These are phyloP conservation scores for Fusarium aywerte DNA, from an alignment of 2,329 filamentous ascomycete genomes.

Conservation along the genomic window DNA sequence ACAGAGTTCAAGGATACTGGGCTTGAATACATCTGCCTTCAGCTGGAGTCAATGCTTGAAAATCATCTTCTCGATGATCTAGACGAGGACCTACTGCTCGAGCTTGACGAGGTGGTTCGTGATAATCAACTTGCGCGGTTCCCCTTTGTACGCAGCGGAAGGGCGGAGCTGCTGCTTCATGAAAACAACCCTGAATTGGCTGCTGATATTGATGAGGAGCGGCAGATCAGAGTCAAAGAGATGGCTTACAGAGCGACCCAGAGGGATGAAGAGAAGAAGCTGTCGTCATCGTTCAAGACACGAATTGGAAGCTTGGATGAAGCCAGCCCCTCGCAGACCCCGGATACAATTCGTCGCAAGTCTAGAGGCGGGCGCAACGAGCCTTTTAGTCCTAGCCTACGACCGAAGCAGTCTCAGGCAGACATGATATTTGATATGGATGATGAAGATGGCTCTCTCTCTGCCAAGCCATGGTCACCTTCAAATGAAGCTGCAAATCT, in stretches of 20 bases:
- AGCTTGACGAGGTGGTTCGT: slow-evolving; percentile 83
- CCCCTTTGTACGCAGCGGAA: slow-evolving; percentile 80
- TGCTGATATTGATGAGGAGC: slow-evolving; percentile 74
- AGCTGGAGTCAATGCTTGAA: slow-evolving; percentile 91
- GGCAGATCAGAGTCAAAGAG: slow-evolving; percentile 76
- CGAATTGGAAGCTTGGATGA: slow-evolving; percentile 75
- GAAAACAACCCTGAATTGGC: slow-evolving; percentile 72
- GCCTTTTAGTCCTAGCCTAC: slow-evolving; percentile 72
- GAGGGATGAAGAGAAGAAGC: slow-evolving; percentile 72
- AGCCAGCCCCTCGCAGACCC: slow-evolving; percentile 53
- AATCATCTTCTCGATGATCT: slow-evolving; percentile 88
- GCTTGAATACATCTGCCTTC: slow-evolving; percentile 90
- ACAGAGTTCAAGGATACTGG: slow-evolving; percentile 88
- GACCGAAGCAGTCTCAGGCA: slow-evolving; percentile 72
- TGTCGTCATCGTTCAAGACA: slow-evolving; percentile 68
- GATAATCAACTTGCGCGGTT: slow-evolving; percentile 83
- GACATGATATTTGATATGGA: slow-evolving; percentile 97
- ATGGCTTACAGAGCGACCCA: slow-evolving; percentile 75
- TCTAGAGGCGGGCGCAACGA: slow-evolving; percentile 63
- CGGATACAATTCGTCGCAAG: slow-evolving; percentile 60
- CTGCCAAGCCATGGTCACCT: slow-evolving; percentile 47
- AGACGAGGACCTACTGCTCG: slow-evolving; percentile 82
- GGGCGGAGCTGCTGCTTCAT: slow-evolving; percentile 73
- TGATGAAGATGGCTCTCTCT: slow-evolving; percentile 67
- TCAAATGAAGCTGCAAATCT: slow-evolving; percentile 29